Conservation (phyloP, 2,329 filamentous ascomycete genomes). For the Pyrenophora seminiperda region DNA sequence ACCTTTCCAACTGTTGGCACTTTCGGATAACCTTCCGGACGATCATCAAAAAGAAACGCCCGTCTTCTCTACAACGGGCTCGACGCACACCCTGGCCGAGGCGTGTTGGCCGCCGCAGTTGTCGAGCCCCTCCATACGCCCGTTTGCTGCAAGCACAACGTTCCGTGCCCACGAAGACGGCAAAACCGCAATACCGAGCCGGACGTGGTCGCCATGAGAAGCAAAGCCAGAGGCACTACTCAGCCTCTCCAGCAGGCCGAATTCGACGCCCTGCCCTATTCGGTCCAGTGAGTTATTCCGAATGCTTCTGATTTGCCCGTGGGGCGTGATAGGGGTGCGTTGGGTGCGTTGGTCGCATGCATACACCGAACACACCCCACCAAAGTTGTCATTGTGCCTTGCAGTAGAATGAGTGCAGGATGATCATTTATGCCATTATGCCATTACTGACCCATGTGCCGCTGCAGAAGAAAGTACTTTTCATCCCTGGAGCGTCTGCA, state of each 20-base stretch:
- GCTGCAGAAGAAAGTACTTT: conserved; percentile 67
- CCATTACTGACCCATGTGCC: conserved; percentile 28
- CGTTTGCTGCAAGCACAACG: not conserved
- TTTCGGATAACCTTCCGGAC: conserved; percentile 17
- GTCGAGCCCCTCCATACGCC: conserved; percentile 1
- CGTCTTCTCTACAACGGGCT: conserved; percentile 15
- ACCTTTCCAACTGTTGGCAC: conserved; percentile 7
- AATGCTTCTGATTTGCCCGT: conserved; percentile 20
- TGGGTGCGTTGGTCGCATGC: conserved; percentile 30
- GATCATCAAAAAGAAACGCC: conserved; percentile 11
- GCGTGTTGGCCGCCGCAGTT: conserved; percentile 9
- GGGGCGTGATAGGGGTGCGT: conserved; percentile 28
- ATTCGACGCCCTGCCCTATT: conserved; percentile 50
- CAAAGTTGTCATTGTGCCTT: conserved; percentile 32
- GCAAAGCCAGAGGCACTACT: conserved; percentile 27
- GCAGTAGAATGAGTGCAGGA: conserved; percentile 22
- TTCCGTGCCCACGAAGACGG: too few relatives aligned
- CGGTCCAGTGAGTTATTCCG: conserved; percentile 50
- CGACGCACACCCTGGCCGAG: conserved; percentile 19
- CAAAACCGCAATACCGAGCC: conserved; percentile 9
- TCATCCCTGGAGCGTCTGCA: conserved; percentile 72
- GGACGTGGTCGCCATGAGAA: conserved; percentile 31
- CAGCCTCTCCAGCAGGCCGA: conserved; percentile 46
- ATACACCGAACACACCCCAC: conserved; percentile 32
- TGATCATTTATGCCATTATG: conserved; percentile 24